These are phyloP conservation scores for Smallanthus sonchifolius DNA, from an alignment of 129 eudicot genomes.

Conservation along the genomic window DNA sequence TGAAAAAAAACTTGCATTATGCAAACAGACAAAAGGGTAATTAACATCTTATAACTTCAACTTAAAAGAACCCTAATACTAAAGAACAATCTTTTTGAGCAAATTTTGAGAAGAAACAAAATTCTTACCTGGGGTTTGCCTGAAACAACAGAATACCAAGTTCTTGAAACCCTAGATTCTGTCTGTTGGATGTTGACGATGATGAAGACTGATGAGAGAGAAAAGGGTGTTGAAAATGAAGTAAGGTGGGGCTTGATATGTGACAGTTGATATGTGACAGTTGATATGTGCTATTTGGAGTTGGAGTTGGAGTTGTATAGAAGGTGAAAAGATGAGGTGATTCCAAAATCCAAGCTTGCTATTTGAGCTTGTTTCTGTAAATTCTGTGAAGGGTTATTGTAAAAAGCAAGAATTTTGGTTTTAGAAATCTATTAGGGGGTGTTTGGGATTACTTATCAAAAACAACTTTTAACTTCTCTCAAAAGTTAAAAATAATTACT, in stretches of 20 bases:
- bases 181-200: background rate
- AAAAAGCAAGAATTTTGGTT: background rate
- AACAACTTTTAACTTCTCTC: too few species aligned
- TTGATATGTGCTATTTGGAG: background rate
- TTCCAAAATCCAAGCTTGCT: background rate
- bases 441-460: too few species aligned
- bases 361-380: constrained; percentile 9
- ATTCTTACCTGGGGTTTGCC: constrained; percentile 33
- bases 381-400: background rate
- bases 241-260: constrained; percentile 29
- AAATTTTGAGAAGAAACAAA: constrained; percentile 9
- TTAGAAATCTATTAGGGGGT: too few species aligned
- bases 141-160: constrained; percentile 20
- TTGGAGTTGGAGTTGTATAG: background rate
- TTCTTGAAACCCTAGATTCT: constrained; percentile 40
- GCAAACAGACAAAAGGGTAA: background rate
- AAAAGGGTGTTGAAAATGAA: constrained; percentile 29
- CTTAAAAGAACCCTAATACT: constrained; percentile 3
- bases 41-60: constrained; percentile 5
- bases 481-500: too few species aligned
- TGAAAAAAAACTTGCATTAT: background rate
- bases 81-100: background rate
- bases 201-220: constrained; percentile 18
- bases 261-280: constrained; percentile 10
- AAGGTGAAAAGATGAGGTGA: constrained; percentile 1